Base-by-base conservation (phyloP, 768 basidiomycete genomes). In the Auricularia cornea region DNA sequence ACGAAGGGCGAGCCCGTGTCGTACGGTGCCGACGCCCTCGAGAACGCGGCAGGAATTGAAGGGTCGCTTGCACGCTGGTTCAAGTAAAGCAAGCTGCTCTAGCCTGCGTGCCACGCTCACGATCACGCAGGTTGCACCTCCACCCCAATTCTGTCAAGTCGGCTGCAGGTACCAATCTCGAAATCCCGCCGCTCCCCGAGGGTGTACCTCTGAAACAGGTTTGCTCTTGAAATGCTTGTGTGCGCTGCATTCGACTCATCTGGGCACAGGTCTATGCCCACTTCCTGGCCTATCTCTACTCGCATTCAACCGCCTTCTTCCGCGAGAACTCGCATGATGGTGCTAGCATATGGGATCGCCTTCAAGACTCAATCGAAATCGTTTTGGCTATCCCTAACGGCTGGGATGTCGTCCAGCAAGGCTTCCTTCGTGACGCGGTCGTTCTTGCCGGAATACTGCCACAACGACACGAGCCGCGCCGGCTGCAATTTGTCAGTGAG, bases 401-500 rank as follows among this genome's bases (percentile, higher is more conserved):
- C 5, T 61, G 54, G 51, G 62, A 57, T 31, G 14, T 31, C 31
- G 3, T n/a, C 26, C 62, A 62, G 35, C 62, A 62, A 18, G 51
- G 28, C 30, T 32, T 57, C 26, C 32, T 62, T 5, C 26, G 52
- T 5, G 51, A 62, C 12, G 62, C 54, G 26, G 54, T 54, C 2
- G 44, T 56, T 3, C 29, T 35, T 5, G 48, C 62, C 30, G 62
- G 62, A 8, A n/a, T 62, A 16, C 28, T 62, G 10, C 32, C 62
- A 5, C 14, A 28, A 8, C 26, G 35, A 23, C 33, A 40, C 20
- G 57, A 32, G 8, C 56, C 54, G 8, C 28, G 31, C 31, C 62
- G 54, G 28, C 12, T 63, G 32, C 56, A 63, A 23, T 63, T 63
- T 26, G 62, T 63, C 23, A 59, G 41, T 8, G 62, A 63, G 30